phyloP scores from a whole-genome alignment of 1,139 yeast genomes.

The Pichia sp. region DNA sequence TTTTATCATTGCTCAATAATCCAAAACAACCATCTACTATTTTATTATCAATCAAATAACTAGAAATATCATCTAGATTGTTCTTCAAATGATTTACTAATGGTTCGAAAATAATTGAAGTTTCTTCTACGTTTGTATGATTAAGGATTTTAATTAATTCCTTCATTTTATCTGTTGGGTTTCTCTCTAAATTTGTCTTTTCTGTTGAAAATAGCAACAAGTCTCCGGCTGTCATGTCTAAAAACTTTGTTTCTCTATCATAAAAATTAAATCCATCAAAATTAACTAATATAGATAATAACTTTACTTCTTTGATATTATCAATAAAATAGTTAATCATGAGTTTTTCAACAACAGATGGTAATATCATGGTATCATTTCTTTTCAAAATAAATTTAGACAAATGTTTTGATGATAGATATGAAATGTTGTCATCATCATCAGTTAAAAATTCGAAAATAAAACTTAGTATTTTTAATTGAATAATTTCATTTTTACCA shows the following conservation, averaged over 20 bases:
- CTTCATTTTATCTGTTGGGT: conserved; percentile 25
- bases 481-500: conserved; percentile 1
- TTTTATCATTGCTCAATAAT: conserved; percentile 16
- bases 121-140: background rate
- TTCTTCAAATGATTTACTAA: background rate
- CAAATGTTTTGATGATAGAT: conserved; percentile 33
- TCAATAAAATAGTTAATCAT: conserved; percentile 21
- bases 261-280: conserved; percentile 15
- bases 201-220: conserved; percentile 42
- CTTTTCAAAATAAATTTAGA: conserved; percentile 23
- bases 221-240: conserved; percentile 11
- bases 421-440: conserved; percentile 51
- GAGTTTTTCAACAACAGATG: conserved; percentile 30
- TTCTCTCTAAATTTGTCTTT: conserved; percentile 45
- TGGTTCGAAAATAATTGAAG: background rate
- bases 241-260: conserved; percentile 10
- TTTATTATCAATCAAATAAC: background rate
- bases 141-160: conserved; percentile 12
- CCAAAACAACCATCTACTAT: conserved; percentile 26
- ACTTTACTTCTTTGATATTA: background rate
- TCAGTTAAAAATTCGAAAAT: conserved; percentile 45
- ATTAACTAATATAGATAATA: conserved; percentile 2
- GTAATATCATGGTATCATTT: conserved; percentile 17
- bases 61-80: conserved; percentile 2
- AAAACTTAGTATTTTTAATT: conserved; percentile 21